A percentile compares a stretch with the other conserved stretches of the same genome.
These are phyloP conservation scores for Schizothecium vesticola DNA, from an alignment of 495 filamentous ascomycete genomes.

Conservation along the genomic window DNA sequence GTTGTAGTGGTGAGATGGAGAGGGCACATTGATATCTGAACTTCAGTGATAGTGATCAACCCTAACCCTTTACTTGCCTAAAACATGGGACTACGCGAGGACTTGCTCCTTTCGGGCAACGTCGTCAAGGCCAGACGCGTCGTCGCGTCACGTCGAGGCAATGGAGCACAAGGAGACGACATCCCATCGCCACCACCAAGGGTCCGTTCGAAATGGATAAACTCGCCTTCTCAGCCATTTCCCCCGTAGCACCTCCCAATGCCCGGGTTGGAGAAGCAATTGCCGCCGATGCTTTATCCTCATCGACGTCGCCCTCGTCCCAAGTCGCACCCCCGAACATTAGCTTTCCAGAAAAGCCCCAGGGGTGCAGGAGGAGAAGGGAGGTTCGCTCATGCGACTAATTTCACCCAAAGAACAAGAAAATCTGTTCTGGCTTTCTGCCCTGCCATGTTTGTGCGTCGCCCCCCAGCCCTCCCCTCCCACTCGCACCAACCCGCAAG, in stretches of 20 bases:
- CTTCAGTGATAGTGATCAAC: no score
- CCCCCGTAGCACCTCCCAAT: neutral
- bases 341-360: no score
- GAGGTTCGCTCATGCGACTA: no score
- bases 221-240: neutral
- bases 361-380: neutral
- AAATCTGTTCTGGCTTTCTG: neutral
- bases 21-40: no score
- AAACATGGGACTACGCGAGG: no score
- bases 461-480: neutral
- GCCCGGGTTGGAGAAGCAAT: neutral
- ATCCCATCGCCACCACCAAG: neutral
- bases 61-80: neutral
- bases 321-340: neutral
- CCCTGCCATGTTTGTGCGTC: neutral
- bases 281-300: neutral
- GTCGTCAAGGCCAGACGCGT: neutral
- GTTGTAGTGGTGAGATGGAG: no score
- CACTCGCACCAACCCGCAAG: neutral
- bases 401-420: no score
- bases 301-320: neutral
- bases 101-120: no score
- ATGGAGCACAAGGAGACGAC: neutral
- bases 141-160: neutral
- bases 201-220: neutral